Evolutionary conservation across 1,284 basidiomycete genomes (phyloP).

Genomic region (Sphagnurus paluster): DNA sequence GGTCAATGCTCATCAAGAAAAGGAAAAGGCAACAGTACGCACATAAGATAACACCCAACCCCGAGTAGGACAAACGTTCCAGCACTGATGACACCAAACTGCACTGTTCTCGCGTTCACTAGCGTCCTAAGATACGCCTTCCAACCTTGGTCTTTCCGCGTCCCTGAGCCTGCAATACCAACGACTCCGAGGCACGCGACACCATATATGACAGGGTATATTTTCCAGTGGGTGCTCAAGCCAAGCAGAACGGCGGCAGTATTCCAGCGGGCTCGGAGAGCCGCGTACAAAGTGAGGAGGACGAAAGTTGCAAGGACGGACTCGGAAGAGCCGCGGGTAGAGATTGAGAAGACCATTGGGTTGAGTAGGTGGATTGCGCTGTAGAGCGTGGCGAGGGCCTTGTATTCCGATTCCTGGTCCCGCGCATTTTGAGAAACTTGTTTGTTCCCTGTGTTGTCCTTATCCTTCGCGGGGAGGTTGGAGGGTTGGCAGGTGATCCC

Average conservation of each 20-base stretch:
- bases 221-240: slow-evolving; percentile 89
- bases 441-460: neutral
- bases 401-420: slow-evolving; percentile 3
- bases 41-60: slow-evolving; percentile 75
- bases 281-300: slow-evolving; percentile 68
- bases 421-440: neutral
- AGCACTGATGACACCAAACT: slow-evolving; percentile 71
- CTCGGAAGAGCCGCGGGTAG: slow-evolving; percentile 95
- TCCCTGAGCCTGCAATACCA: slow-evolving; percentile 27
- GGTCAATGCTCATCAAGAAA: slow-evolving; percentile 10
- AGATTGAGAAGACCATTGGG: slow-evolving; percentile 94
- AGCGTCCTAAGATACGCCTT: slow-evolving; percentile 39
- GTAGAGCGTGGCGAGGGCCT: slow-evolving; percentile 49
- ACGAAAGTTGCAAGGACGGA: slow-evolving; percentile 84
- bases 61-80: slow-evolving; percentile 72
- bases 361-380: slow-evolving; percentile 80
- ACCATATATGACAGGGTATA: slow-evolving; percentile 93
- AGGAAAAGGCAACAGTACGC: slow-evolving; percentile 33
- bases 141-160: slow-evolving; percentile 22
- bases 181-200: slow-evolving; percentile 74
- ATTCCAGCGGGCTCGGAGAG: slow-evolving; percentile 54
- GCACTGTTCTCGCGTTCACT: slow-evolving; percentile 57
- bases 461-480: neutral
- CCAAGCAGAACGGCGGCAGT: slow-evolving; percentile 74
- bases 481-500: too few species aligned